A percentile compares a stretch with the other conserved stretches of the same genome.
Conservation (phyloP, 495 filamentous ascomycete genomes). For the Parathielavia appendiculata region DNA sequence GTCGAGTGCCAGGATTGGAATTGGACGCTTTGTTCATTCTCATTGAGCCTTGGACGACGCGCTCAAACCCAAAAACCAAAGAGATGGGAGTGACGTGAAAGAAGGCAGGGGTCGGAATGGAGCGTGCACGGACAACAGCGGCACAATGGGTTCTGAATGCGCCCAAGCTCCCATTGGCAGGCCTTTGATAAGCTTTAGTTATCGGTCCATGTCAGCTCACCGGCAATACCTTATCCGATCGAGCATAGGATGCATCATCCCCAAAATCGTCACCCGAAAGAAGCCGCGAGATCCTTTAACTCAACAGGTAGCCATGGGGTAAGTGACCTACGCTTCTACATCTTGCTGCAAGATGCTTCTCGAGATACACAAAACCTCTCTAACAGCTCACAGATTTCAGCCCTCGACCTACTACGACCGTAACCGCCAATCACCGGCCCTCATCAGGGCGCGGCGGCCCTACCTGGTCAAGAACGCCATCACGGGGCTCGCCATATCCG, state of each 20-base stretch:
- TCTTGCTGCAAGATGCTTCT: background rate
- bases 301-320: constrained; percentile 8
- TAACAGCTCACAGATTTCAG: constrained; percentile 51
- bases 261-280: background rate
- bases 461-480: constrained; percentile 85
- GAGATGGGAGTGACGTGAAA: constrained; percentile 20
- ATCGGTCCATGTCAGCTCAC: constrained; percentile 3
- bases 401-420: constrained; percentile 85
- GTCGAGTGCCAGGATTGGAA: background rate
- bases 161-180: constrained; percentile 8
- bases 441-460: constrained; percentile 84
- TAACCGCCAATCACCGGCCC: constrained; percentile 71
- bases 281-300: background rate
- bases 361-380: background rate
- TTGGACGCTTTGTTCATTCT: constrained; percentile 3
- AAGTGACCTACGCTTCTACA: background rate
- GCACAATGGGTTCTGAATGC: background rate
- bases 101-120: constrained; percentile 2
- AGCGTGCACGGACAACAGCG: constrained; percentile 4
- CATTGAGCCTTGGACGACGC: constrained; percentile 5
- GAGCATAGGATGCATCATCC: background rate
- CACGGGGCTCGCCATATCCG: constrained; percentile 64
- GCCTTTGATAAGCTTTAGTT: constrained; percentile 3
- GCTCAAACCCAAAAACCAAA: constrained; percentile 3
- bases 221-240: constrained; percentile 11